phyloP scores from a whole-genome alignment of 2,329 filamentous ascomycete genomes.

The Sporothrix schenckii region DNA sequence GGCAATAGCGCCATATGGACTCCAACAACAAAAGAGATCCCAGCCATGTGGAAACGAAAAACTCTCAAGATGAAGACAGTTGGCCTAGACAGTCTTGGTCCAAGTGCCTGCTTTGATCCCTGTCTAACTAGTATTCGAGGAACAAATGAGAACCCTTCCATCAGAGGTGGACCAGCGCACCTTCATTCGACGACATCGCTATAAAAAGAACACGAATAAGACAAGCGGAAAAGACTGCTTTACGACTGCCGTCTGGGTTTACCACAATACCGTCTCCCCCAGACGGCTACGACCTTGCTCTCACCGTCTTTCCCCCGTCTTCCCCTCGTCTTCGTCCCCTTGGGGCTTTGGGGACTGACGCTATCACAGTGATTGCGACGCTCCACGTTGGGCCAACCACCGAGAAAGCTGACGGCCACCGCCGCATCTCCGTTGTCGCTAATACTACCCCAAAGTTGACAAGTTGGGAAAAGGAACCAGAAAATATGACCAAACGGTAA shows the following conservation, averaged over 20 bases:
- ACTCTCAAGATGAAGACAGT: neutral
- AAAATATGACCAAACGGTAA: neutral
- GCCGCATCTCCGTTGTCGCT: constrained; percentile 23
- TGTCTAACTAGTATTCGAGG: no score
- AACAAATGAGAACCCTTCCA: no score
- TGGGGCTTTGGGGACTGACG: neutral
- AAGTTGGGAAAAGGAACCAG: neutral
- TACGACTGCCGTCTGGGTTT: no score
- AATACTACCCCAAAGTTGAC: constrained; percentile 10
- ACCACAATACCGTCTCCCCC: neutral
- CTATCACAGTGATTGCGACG: constrained; percentile 15
- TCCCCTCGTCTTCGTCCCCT: neutral
- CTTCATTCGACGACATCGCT: no score
- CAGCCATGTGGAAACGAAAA: neutral
- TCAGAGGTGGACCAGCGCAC: no score
- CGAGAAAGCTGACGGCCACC: neutral
- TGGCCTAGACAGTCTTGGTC: no score
- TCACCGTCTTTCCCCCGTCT: constrained; percentile 9
- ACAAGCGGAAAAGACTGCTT: no score
- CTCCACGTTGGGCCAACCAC: constrained; percentile 4
- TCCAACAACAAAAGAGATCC: neutral
- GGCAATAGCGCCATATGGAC: constrained; percentile 2
- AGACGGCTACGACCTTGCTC: constrained; percentile 12
- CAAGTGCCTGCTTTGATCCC: no score
- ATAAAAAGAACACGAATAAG: no score